Evolutionary conservation across 768 basidiomycete genomes (phyloP), one percentile per base, ranked within the genome.

Genomic region (Xerocomellus chrysenteron): DNA sequence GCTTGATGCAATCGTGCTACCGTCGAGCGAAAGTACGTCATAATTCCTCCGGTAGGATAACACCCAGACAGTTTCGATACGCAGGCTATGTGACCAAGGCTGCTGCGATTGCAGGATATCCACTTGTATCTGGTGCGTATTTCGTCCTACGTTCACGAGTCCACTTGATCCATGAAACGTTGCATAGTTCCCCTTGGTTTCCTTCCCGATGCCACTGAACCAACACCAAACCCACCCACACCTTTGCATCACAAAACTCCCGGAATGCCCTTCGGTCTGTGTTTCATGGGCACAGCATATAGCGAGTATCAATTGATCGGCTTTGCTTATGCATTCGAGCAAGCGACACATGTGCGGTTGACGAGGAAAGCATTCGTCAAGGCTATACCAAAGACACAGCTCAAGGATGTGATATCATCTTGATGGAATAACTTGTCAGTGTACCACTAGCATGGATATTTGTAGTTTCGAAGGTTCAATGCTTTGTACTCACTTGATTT

Each of bases 361-460:
- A 63, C 65, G 52, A 74, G 78, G 61, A 76, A 65, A 60, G 84
- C 83, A 1, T 82, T 75, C 55, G 55, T 70, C 1, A 80, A 70
- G 19, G 85, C 84, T 26, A 78, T 85, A 35, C 85, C 85, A 5
- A 81, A 73, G 64, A 83, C 82, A 3, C 85, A 80, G 57, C 64
- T 80, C 12, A 59, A 35, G 24, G 73, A 77, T 51, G 67, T 76
- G 16, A 35, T 75, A 5, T 37, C 43, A 1, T 37, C 35, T 40
- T 59, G 48, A 58, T 47, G 55, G 32, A 2, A 5, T 26, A 40
- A 12, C 40, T n/a, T 13, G 12, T 30, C 30, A 30, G 30, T 30
- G 28, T 30, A 9, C 7, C 30, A 30, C 7, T 36, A 36, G 35
- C 13, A 12, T 33, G 12, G 6, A 30, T 5, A 26, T 30, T 10